phyloP scores from a whole-genome alignment of 208 protist genomes.

The Acanthamoeba pearcei region DNA sequence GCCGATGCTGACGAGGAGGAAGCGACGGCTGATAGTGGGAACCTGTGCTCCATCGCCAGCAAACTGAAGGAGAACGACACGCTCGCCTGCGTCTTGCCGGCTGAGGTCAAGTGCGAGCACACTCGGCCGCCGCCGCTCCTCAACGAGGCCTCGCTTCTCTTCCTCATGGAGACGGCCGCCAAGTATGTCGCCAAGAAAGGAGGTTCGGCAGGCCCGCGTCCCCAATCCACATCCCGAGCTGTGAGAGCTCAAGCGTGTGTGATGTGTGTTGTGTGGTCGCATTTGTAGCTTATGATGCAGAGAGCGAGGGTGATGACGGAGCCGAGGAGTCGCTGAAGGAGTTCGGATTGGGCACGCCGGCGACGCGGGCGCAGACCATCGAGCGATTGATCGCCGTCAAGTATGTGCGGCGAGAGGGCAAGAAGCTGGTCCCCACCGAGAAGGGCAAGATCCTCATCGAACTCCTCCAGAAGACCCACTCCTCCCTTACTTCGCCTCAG shows the following conservation, averaged over 20 bases:
- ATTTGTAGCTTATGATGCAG: neutral
- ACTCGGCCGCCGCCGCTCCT: constrained; percentile 64
- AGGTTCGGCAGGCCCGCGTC: neutral
- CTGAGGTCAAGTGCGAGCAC: neutral
- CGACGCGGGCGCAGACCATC: constrained; percentile 66
- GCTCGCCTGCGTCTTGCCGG: constrained; percentile 64
- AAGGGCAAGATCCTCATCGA: constrained; percentile 74
- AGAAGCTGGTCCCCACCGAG: constrained; percentile 68
- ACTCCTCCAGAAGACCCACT: constrained; percentile 55
- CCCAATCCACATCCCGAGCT: neutral
- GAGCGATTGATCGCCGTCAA: constrained; percentile 64
- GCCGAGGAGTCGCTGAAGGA: constrained; percentile 64
- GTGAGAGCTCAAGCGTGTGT: no score
- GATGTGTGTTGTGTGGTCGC: neutral
- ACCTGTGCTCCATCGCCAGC: neutral
- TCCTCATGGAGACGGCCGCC: constrained; percentile 71
- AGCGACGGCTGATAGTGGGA: neutral
- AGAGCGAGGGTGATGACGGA: neutral
- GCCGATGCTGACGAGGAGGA: neutral
- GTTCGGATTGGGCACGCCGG: constrained; percentile 70
- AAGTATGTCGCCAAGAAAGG: constrained; percentile 32
- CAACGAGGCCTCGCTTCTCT: constrained; percentile 53
- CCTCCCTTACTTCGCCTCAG: constrained; percentile 22
- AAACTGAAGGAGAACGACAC: constrained; percentile 33
- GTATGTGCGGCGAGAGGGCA: constrained; percentile 63